phyloP scores from a whole-genome alignment of 164 flowering plant species.

The Akebia trifoliata region DNA sequence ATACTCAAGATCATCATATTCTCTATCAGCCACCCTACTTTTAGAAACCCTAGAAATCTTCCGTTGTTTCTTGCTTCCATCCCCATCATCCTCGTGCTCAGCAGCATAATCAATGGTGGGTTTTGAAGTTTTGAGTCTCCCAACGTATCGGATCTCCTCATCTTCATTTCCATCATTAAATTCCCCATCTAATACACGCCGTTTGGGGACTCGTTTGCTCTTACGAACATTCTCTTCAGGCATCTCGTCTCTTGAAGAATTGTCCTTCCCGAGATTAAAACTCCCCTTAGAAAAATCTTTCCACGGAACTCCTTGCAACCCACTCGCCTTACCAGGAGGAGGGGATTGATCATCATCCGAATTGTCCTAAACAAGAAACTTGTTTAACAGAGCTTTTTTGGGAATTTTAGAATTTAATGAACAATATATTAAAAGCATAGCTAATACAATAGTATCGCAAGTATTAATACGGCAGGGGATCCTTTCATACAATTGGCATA shows the following conservation, averaged over 20 bases:
- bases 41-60: conserved; percentile 43
- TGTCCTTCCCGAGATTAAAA: conserved; percentile 35
- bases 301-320: conserved; percentile 57
- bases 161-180: conserved; percentile 71
- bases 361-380: conserved; percentile 36
- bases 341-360: conserved; percentile 37
- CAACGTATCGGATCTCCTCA: conserved; percentile 85
- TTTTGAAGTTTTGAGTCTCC: conserved; percentile 61
- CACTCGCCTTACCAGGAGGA: conserved; percentile 35
- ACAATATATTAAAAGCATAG: background rate
- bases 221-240: conserved; percentile 52
- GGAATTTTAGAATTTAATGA: background rate
- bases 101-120: conserved; percentile 13
- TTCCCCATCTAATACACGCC: conserved; percentile 57
- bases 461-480: background rate
- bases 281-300: conserved; percentile 42
- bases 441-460: background rate
- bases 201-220: conserved; percentile 79
- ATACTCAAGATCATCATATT: conserved; percentile 12
- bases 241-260: conserved; percentile 36
- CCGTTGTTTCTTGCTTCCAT: conserved; percentile 41
- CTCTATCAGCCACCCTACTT: conserved; percentile 18
- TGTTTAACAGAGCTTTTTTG: background rate
- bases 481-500: background rate
- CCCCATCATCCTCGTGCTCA: conserved; percentile 39